A percentile compares a stretch with the other conserved stretches of the same genome.
Conservation (phyloP, 2,329 filamentous ascomycete species). For the Claviceps sp. region DNA sequence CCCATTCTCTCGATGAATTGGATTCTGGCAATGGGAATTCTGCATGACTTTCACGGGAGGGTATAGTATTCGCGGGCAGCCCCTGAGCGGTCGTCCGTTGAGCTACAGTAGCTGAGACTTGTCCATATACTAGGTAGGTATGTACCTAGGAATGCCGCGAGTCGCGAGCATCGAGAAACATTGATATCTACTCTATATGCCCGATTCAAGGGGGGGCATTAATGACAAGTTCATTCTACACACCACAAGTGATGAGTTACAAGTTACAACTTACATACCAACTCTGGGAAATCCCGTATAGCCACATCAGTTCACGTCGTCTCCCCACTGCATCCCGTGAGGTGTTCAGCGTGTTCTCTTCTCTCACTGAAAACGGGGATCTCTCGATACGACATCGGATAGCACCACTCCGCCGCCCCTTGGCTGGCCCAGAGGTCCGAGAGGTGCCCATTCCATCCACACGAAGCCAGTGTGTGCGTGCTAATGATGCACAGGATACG, state of each 20-base stretch:
- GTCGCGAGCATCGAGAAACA: too few relatives aligned
- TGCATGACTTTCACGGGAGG: too few relatives aligned
- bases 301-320: neutral
- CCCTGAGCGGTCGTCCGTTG: too few relatives aligned
- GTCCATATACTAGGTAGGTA: too few relatives aligned
- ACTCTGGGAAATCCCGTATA: neutral
- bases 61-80: too few relatives aligned
- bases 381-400: neutral
- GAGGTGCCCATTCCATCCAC: neutral
- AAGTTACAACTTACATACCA: neutral
- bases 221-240: neutral
- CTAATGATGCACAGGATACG: conserved; percentile 2
- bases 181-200: neutral
- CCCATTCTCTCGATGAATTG: too few relatives aligned
- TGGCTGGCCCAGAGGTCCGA: neutral
- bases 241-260: neutral
- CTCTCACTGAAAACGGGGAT: too few relatives aligned
- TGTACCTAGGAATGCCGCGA: too few relatives aligned
- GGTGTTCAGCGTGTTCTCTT: neutral
- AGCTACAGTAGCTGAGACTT: too few relatives aligned
- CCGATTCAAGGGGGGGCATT: neutral
- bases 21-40: too few relatives aligned
- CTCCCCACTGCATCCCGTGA: neutral
- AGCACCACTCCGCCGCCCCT: neutral
- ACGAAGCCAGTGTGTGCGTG: neutral